A percentile compares a stretch with the other conserved stretches of the same genome.
These are phyloP conservation scores for Komagataella populi DNA, from an alignment of 805 yeast species.

Conservation along the genomic window DNA sequence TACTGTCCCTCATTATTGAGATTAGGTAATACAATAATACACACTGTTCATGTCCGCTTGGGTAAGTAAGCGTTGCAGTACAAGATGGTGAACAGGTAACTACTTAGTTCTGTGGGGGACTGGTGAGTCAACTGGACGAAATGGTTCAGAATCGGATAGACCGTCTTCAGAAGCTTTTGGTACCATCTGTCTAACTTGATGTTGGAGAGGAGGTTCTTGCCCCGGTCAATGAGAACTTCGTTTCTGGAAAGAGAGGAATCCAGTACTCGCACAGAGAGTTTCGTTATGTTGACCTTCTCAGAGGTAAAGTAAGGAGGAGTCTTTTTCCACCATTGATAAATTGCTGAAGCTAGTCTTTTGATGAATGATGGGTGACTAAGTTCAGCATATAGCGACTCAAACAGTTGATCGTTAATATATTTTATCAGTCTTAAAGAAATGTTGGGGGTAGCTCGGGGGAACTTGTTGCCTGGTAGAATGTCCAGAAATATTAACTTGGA, in stretches of 20 bases:
- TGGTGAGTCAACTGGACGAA: not conserved
- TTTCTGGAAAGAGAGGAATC: not conserved
- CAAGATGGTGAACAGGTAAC: not conserved
- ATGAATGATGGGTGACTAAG: not conserved
- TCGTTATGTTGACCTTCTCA: not conserved
- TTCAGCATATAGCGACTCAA: not conserved
- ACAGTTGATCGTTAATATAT: not conserved
- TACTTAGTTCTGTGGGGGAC: not conserved
- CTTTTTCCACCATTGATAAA: not conserved
- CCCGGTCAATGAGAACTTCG: not conserved
- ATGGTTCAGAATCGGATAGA: not conserved
- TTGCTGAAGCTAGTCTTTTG: not conserved
- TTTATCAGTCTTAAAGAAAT: not conserved
- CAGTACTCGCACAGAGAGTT: not conserved
- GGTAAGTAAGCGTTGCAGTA: not conserved
- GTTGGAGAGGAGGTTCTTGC: not conserved
- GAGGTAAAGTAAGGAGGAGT: not conserved
- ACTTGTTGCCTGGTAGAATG: slow-evolving; percentile 9
- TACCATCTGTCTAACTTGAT: not conserved
- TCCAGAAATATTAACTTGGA: slow-evolving; percentile 17
- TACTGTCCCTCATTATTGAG: not conserved
- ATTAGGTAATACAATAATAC: not conserved
- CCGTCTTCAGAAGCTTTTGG: not conserved
- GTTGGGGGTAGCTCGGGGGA: not conserved
- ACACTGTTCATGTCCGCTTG: not conserved